Percentiles rank a stretch among this genome's conserved stretches.
These are phyloP conservation scores for Achaetomiella virescens DNA, from an alignment of 495 filamentous ascomycete genomes.

Conservation along the genomic window DNA sequence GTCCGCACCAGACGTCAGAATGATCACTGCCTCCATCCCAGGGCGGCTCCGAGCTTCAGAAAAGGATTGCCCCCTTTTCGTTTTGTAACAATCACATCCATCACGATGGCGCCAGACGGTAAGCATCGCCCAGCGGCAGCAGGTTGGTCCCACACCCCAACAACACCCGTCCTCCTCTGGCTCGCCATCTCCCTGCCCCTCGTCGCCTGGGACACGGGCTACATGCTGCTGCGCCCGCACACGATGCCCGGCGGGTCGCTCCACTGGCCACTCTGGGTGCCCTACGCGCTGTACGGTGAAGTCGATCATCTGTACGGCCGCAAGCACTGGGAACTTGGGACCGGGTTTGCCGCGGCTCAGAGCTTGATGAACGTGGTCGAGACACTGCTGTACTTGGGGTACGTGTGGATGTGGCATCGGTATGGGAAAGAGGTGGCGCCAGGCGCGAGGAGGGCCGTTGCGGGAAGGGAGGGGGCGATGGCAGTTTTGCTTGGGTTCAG, in stretches of 20 bases:
- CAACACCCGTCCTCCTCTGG: conserved; percentile 62
- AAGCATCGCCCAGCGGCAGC: background rate
- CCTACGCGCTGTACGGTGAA: conserved; percentile 74
- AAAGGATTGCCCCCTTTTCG: no score
- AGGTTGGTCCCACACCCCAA: conserved; percentile 62
- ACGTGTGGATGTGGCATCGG: conserved; percentile 55
- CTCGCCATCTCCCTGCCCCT: conserved; percentile 71
- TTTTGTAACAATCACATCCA: no score
- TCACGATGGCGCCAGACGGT: background rate
- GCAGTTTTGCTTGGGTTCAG: conserved; percentile 64
- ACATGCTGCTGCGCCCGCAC: conserved; percentile 75
- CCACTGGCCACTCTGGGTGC: conserved; percentile 69
- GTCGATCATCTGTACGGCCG: conserved; percentile 83
- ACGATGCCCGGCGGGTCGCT: conserved; percentile 73
- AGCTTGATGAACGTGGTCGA: conserved; percentile 67
- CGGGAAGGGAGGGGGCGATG: conserved; percentile 52
- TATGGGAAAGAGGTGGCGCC: conserved; percentile 33
- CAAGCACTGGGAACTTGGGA: conserved; percentile 62
- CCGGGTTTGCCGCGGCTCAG: conserved; percentile 80
- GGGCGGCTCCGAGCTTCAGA: no score
- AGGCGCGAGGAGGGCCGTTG: conserved; percentile 38
- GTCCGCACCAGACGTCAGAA: no score
- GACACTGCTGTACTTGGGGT: conserved; percentile 61
- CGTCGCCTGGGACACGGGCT: conserved; percentile 76
- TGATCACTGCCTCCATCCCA: no score